Conservation (phyloP, 2,329 filamentous ascomycete genomes). For the Aureobasidium sp. region DNA sequence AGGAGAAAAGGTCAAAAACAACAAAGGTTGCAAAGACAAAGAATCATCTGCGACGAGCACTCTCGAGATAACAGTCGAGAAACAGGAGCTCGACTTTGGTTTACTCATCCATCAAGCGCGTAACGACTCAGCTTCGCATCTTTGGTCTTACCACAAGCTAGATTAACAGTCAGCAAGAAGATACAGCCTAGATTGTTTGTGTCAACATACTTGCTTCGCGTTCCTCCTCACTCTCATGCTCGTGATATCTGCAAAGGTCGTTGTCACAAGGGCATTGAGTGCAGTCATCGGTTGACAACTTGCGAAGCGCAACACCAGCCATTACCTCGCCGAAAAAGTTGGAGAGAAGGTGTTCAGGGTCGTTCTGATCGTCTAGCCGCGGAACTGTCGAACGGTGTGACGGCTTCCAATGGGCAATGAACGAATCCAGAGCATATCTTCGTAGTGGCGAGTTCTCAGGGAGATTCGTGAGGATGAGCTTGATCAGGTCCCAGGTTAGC, state of each 20-base stretch:
- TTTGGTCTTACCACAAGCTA: too few relatives aligned
- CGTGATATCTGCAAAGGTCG: not conserved
- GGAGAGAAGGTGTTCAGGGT: not conserved
- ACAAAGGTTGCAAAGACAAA: too few relatives aligned
- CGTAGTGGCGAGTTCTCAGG: not conserved
- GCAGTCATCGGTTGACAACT: not conserved
- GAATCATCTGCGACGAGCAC: too few relatives aligned
- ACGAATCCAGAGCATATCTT: not conserved
- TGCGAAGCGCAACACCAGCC: not conserved
- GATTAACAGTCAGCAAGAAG: too few relatives aligned
- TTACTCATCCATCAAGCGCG: too few relatives aligned
- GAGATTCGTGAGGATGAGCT: not conserved
- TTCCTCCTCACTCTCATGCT: not conserved
- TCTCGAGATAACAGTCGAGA: too few relatives aligned
- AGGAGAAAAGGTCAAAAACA: too few relatives aligned
- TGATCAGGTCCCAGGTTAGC: not conserved
- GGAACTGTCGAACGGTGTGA: too few relatives aligned
- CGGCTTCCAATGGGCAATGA: not conserved
- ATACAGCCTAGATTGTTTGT: too few relatives aligned
- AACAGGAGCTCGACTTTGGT: too few relatives aligned
- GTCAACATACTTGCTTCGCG: too few relatives aligned
- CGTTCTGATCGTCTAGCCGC: not conserved
- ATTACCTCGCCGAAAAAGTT: not conserved
- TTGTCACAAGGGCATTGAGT: not conserved
- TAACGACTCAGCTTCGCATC: too few relatives aligned